These are phyloP conservation scores for Phialophora macrospora DNA, from an alignment of 2,329 filamentous ascomycete species.

Conservation along the genomic window DNA sequence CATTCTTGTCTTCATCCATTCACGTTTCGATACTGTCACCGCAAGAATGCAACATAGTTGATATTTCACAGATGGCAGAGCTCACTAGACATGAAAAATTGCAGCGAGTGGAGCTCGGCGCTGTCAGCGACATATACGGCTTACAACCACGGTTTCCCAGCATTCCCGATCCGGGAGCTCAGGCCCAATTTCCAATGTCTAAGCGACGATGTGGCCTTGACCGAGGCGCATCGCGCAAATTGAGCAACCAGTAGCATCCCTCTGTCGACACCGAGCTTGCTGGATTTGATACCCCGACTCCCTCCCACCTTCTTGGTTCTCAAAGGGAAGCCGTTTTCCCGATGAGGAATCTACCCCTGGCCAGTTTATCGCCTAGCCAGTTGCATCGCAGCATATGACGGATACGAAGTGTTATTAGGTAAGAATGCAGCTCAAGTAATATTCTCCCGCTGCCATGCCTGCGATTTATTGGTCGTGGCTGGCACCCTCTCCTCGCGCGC, in stretches of 20 bases:
- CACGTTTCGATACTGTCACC: background rate
- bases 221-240: background rate
- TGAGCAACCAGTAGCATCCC: background rate
- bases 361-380: background rate
- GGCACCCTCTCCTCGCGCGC: background rate
- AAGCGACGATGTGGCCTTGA: no score
- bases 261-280: background rate
- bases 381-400: background rate
- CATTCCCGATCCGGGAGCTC: no score
- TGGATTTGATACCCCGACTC: background rate
- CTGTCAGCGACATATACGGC: no score
- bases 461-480: background rate
- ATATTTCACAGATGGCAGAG: no score
- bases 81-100: no score
- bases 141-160: no score
- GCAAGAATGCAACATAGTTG: background rate
- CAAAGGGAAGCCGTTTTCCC: background rate
- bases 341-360: conserved; percentile 3
- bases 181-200: no score
- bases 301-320: background rate
- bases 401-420: conserved; percentile 7
- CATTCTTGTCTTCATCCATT: background rate
- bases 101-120: no score
- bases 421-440: conserved; percentile 1
- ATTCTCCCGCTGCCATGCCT: background rate